phyloP scores from a whole-genome alignment of 2,329 filamentous ascomycete genomes.

The Colletotrichum ledebouriae region DNA sequence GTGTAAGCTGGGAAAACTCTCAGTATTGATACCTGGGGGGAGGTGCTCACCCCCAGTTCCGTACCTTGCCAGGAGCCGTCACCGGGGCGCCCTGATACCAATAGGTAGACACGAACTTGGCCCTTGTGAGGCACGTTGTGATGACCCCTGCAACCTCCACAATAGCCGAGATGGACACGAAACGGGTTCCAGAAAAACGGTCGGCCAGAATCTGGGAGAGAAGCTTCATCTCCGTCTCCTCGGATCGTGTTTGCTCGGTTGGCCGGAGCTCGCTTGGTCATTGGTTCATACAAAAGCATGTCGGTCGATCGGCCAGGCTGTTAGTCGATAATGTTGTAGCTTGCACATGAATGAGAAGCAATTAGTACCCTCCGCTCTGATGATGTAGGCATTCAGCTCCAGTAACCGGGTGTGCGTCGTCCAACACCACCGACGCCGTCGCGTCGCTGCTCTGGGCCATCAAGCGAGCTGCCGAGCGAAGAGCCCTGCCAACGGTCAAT shows the following conservation, averaged over 20 bases:
- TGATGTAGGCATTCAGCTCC: slow-evolving; percentile 35
- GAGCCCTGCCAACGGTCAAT: slow-evolving; percentile 30
- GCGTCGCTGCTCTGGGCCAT: slow-evolving; percentile 15
- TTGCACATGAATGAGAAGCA: slow-evolving; percentile 26
- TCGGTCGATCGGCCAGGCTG: slow-evolving; percentile 26
- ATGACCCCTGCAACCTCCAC: slow-evolving; percentile 15
- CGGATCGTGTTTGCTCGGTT: slow-evolving; percentile 1
- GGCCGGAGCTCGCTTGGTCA: not conserved
- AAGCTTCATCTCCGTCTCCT: slow-evolving; percentile 23
- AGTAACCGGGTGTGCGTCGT: slow-evolving; percentile 38
- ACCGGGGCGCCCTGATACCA: not conserved
- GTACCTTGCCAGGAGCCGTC: slow-evolving; percentile 5
- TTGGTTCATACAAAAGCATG: slow-evolving; percentile 23
- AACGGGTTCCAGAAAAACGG: slow-evolving; percentile 20
- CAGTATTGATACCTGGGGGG: slow-evolving; percentile 14
- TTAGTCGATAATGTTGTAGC: slow-evolving; percentile 14
- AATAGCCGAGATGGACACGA: slow-evolving; percentile 18
- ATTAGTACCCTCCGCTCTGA: slow-evolving; percentile 30
- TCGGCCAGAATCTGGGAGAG: slow-evolving; percentile 20
- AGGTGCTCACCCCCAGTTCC: not conserved
- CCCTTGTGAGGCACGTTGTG: slow-evolving; percentile 5
- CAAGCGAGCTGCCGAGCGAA: slow-evolving; percentile 20
- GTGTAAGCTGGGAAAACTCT: slow-evolving; percentile 18
- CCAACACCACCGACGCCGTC: slow-evolving; percentile 10
- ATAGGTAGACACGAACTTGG: not conserved